These are phyloP conservation scores for Saccharomyces pastorianus DNA, from an alignment of 1,139 yeast species.

Conservation along the genomic window DNA sequence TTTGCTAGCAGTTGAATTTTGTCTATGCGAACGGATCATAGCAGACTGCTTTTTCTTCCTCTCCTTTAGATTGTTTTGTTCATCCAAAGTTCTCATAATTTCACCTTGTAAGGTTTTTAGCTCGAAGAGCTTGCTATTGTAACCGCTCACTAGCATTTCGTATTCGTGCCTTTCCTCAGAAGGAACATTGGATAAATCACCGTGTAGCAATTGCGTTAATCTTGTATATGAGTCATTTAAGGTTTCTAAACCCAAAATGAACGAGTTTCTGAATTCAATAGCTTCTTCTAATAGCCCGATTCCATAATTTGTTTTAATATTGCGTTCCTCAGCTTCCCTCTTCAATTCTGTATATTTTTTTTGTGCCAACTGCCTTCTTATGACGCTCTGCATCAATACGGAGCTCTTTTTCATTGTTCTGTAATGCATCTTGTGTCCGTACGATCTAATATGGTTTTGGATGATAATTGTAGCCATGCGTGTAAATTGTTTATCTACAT, in stretches of 20 bases:
- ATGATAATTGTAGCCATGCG: constrained; percentile 56
- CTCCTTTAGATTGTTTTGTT: neutral
- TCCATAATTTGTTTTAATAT: constrained; percentile 13
- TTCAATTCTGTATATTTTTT: constrained; percentile 53
- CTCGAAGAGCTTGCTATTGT: neutral
- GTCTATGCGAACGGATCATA: neutral
- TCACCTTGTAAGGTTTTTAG: neutral
- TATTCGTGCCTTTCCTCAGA: neutral
- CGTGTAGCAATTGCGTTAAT: neutral
- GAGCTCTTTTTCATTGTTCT: constrained; percentile 38
- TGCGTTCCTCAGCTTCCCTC: constrained; percentile 45
- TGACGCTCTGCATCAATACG: constrained; percentile 61
- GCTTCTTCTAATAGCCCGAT: neutral
- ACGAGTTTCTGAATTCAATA: neutral
- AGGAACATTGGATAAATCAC: neutral
- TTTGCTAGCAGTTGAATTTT: neutral
- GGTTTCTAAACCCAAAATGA: neutral
- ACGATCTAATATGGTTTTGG: constrained; percentile 40
- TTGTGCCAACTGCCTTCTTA: constrained; percentile 67
- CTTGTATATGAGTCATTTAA: neutral
- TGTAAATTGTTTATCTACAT: constrained; percentile 41
- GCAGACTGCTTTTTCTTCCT: neutral
- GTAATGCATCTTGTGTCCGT: constrained; percentile 15
- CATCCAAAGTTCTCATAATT: neutral
- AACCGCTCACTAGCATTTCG: neutral